Conservation (phyloP, 805 yeast genomes). For the Metschnikowia bowlesiae region DNA sequence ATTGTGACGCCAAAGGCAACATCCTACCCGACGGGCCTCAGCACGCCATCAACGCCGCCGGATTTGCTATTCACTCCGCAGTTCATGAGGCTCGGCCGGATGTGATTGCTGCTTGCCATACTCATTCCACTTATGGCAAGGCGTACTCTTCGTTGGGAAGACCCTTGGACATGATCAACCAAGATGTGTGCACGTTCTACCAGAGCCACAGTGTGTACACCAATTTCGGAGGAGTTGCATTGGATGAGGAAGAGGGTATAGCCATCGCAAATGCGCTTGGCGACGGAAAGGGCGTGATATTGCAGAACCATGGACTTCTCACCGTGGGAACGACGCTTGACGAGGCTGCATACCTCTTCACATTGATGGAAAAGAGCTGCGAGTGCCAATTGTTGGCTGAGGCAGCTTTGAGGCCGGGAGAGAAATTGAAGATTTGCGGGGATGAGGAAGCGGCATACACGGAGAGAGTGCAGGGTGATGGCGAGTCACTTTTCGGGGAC, state of each 20-base stretch:
- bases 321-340: slow-evolving; percentile 69
- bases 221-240: slow-evolving; percentile 76
- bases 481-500: slow-evolving; percentile 65
- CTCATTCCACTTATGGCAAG: slow-evolving; percentile 62
- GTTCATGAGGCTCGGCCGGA: slow-evolving; percentile 67
- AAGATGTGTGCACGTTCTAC: slow-evolving; percentile 69
- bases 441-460: slow-evolving; percentile 69
- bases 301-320: slow-evolving; percentile 70
- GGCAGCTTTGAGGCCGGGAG: slow-evolving; percentile 43
- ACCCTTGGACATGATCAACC: slow-evolving; percentile 74
- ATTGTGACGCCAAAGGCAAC: slow-evolving; percentile 56
- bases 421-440: slow-evolving; percentile 40
- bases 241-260: slow-evolving; percentile 59
- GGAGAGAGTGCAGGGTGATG: slow-evolving; percentile 53
- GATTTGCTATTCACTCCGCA: slow-evolving; percentile 66
- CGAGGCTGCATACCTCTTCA: slow-evolving; percentile 67
- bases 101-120: slow-evolving; percentile 67
- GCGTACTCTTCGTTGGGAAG: slow-evolving; percentile 62
- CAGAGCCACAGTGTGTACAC: slow-evolving; percentile 60
- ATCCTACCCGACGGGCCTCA: slow-evolving; percentile 55
- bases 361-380: slow-evolving; percentile 60
- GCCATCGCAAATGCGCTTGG: slow-evolving; percentile 61
- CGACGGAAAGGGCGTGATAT: slow-evolving; percentile 51
- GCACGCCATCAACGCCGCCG: slow-evolving; percentile 60
- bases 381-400: slow-evolving; percentile 64